Evolutionary conservation across 768 basidiomycete genomes (phyloP), one percentile per base, ranked within the genome.

Genomic region (Lactarius trivialis): DNA sequence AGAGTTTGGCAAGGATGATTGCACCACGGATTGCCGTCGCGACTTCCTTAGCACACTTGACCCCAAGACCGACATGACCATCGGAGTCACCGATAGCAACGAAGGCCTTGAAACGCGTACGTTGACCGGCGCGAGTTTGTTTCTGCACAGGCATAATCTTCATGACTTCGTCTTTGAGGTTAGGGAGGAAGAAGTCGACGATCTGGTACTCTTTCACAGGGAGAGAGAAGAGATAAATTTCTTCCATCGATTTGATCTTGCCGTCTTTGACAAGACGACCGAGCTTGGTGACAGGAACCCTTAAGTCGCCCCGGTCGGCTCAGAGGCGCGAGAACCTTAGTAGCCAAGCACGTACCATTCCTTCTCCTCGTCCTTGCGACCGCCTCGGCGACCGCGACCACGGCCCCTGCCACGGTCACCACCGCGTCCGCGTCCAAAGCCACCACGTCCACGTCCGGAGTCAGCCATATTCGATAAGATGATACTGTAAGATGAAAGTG

Each of bases 101-200:
- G 79, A 98, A 98, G 30, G 97, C 97, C 81, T 99, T 98, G 88
- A 99, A 99, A 67, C 97, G 91, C 64, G 97, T 99, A 70, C 97
- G 91, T 78, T 99, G 97, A 76, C 97, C 97, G 70, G 97, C 97
- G 73, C 93, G 94, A 65, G 97, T 99, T 78, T 99, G 97, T 79
- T 99, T 99, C 80, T 98, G 97, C 60, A 99, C 97, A 69, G 97
- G 97, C 88, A 94, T 94, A 75, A 99, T 98, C 77, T 95, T 96
- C 97, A 99, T 99, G 68, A 99, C 97, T 76, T 97, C 94, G 70
- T 95, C 97, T 84, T 99, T 99, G 79, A 99, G 90, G 75, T 92
- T 91, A 70, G 97, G 97, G 53, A 98, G 85, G 92, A 99, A 98
- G 76, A 89, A 86, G 81, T 99, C 97, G 82, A 99, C 89, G 77